Evolutionary conservation across 2,329 filamentous ascomycete species (phyloP), one percentile per base, ranked within the genome.

Genomic region (Dothidotthia symphoricarpi): DNA sequence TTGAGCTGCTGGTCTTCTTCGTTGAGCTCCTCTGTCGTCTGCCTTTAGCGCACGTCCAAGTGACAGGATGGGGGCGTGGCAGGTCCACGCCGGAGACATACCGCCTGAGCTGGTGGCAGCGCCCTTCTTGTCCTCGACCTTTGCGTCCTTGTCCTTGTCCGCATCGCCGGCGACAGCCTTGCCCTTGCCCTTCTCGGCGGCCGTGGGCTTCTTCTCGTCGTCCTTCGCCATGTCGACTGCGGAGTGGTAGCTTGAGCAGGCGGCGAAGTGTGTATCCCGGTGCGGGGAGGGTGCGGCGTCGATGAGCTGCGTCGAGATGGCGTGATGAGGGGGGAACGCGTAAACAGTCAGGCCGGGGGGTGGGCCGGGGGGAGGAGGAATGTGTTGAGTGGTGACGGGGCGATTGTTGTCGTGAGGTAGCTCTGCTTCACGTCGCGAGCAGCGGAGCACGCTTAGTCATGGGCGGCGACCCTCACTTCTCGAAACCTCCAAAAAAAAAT

Each of bases 1-100:
- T 98, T 98, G 63, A 98, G 82, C 75, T 97, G 90, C 72, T 97
- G 90, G 54, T 98, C 93, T 70, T 98, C 93, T 63, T 98, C 93
- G 63, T 80, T 98, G 56, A 98, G 83, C 72, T 98, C 93, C 72
- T 97, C 91, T 74, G 77, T 66, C 61, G 68, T 25, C 71, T 69
- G 24, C 16, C 31, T 39, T 61, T 45, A 57, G 57, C 40, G 39
- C 47, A 63, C 48, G 57, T 45, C 16, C 34, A 24, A 6, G 28
- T n/a, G 12, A 26, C n/a, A n/a, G n/a, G 29, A 13, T 29, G 43
- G 38, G 34, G 25, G 35, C 16, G 17, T 40, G 33, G 49, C 51
- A 38, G 33, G 41, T 40, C 34, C 33, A 46, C 39, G 29, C 27
- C 35, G 41, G 22, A 43, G 66, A 64, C 71, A 45, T 72, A 80